Evolutionary conservation across 2,329 filamentous ascomycete species (phyloP).

Genomic region (Rachicladosporium sp.): DNA sequence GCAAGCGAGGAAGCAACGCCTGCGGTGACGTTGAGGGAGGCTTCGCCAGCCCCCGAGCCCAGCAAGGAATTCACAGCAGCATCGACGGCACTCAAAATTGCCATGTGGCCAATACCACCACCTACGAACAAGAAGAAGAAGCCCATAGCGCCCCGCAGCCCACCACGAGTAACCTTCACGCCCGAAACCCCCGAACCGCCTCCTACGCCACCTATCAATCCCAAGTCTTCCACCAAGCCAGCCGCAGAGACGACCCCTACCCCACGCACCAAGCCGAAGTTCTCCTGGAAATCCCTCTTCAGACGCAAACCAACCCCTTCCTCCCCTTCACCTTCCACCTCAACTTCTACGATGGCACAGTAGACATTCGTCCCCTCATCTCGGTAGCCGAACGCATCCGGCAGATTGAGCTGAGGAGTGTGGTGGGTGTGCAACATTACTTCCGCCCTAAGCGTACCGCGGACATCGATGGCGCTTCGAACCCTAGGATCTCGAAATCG

Average conservation of each 20-base stretch:
- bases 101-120: neutral
- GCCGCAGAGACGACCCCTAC: too few species aligned
- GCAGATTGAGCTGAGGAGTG: constrained; percentile 1
- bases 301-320: too few species aligned
- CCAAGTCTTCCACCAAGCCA: too few species aligned
- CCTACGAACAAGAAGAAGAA: neutral
- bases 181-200: neutral
- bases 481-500: neutral
- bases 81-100: neutral
- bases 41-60: too few species aligned
- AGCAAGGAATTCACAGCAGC: neutral
- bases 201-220: neutral
- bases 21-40: neutral
- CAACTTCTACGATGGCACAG: too few species aligned
- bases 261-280: too few species aligned
- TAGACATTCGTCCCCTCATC: neutral
- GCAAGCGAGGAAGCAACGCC: neutral
- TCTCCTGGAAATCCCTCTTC: too few species aligned
- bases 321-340: too few species aligned
- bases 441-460: neutral
- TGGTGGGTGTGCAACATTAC: constrained; percentile 2
- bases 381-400: constrained; percentile 2
- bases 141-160: too few species aligned
- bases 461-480: constrained; percentile 2
- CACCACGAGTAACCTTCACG: neutral